Evolutionary conservation across 441 rosid genomes (phyloP).

Genomic region (Cnidoscolus chayamansa): DNA sequence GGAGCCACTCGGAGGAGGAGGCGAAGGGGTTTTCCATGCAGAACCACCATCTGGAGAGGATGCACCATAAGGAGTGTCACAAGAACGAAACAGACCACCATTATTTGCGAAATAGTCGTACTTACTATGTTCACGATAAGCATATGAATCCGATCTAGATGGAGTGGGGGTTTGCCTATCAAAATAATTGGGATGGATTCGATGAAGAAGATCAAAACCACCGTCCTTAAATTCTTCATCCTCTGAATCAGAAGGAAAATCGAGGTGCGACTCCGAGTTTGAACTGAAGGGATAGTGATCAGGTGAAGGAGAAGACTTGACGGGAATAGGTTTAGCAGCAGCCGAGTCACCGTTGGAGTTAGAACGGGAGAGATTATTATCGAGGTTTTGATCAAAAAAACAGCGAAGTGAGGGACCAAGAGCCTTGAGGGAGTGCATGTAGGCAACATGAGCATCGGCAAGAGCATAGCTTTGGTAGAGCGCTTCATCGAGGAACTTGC

Average conservation of each 20-base stretch:
- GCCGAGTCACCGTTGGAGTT: slow-evolving; percentile 17
- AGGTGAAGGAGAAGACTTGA: slow-evolving; percentile 29
- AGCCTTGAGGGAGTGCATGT: slow-evolving; percentile 51
- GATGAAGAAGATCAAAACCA: slow-evolving; percentile 31
- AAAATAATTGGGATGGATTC: slow-evolving; percentile 40
- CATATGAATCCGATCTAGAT: slow-evolving; percentile 38
- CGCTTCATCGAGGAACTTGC: slow-evolving; percentile 59
- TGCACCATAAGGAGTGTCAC: neutral
- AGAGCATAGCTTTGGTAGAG: slow-evolving; percentile 59
- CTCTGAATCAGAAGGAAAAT: slow-evolving; percentile 53
- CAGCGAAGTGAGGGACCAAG: slow-evolving; percentile 52
- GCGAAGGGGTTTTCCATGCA: slow-evolving; percentile 73
- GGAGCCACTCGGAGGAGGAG: slow-evolving; percentile 63
- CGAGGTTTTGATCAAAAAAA: slow-evolving; percentile 40
- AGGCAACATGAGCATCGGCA: slow-evolving; percentile 66
- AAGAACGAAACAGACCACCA: slow-evolving; percentile 12
- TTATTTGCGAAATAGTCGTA: slow-evolving; percentile 20
- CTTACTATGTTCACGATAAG: slow-evolving; percentile 17
- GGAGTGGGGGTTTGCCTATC: slow-evolving; percentile 34
- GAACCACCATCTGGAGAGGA: slow-evolving; percentile 42
- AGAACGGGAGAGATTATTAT: neutral
- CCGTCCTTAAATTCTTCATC: slow-evolving; percentile 32
- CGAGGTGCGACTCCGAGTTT: slow-evolving; percentile 53
- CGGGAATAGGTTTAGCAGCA: slow-evolving; percentile 9
- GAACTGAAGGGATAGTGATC: slow-evolving; percentile 36